Percentiles rank a stretch among this genome's conserved stretches.
These are phyloP conservation scores for Globisporangium sylvaticum DNA, from an alignment of 352 stramenopile genomes.

Conservation along the genomic window DNA sequence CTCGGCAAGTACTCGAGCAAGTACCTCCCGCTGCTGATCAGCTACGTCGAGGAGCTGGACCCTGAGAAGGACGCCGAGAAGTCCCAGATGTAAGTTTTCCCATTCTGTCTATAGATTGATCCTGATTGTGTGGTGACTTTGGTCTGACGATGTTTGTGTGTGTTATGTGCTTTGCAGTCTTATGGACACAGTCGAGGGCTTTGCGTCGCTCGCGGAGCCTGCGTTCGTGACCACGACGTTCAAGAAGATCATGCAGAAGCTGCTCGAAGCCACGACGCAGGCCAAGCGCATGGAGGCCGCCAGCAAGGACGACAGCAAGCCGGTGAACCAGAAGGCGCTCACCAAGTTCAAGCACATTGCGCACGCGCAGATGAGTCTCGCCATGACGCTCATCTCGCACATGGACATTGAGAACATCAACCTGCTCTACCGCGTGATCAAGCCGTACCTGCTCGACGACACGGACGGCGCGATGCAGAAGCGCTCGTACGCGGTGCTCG, in stretches of 20 bases:
- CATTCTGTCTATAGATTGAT: neutral
- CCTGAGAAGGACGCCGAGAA: constrained; percentile 72
- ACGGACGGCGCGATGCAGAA: constrained; percentile 87
- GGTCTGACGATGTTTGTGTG: neutral
- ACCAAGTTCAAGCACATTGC: constrained; percentile 56
- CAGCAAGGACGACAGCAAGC: constrained; percentile 24
- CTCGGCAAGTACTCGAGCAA: constrained; percentile 75
- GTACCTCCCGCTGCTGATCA: constrained; percentile 84
- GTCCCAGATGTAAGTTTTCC: constrained; percentile 33
- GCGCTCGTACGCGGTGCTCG: constrained; percentile 81
- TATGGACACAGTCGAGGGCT: constrained; percentile 79
- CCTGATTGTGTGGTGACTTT: neutral
- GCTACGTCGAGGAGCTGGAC: constrained; percentile 79
- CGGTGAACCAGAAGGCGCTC: constrained; percentile 36
- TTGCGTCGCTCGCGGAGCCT: constrained; percentile 69
- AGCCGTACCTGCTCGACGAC: constrained; percentile 86
- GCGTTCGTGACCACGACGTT: constrained; percentile 68
- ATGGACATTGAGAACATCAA: constrained; percentile 76
- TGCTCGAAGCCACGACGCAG: constrained; percentile 80
- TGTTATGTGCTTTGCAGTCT: constrained; percentile 19
- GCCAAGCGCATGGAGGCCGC: constrained; percentile 58
- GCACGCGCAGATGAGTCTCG: constrained; percentile 76
- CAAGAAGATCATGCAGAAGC: constrained; percentile 88
- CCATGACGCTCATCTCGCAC: constrained; percentile 69
- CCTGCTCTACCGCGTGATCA: constrained; percentile 85